Base-by-base conservation (phyloP, 2,329 filamentous ascomycete species). In the Tolypocladium ovalisporum region DNA sequence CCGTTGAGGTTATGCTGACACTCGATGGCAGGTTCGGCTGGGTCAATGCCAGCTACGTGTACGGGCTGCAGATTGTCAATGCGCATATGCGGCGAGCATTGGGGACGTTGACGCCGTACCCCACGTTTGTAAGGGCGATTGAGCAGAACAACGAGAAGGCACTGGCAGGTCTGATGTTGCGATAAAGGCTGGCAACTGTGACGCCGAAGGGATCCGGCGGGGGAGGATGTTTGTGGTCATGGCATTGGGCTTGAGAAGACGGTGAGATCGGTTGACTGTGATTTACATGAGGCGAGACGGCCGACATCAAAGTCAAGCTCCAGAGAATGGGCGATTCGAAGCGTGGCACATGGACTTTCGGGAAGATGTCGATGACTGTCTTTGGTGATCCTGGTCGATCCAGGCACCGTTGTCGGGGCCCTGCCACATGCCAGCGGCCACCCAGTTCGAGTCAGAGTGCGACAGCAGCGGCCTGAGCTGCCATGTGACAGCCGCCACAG, bases 1-100 rank as follows among this genome's bases (percentile, higher is more conserved):
- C 29, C 34, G 29, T 19, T 22, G 29, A 51, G 47, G 19, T 22
- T 34, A 3, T 35, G 29, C 32, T 55, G 57, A 55, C 44, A 32
- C 37, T 6, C 29, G n/a, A 34, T 36, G 52, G 24, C 67, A 96
- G 93, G 58, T 99, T 99, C 69, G 94, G 93, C 55, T 99, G 94
- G 94, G 94, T 97, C 67, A 99, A 99, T 70, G 93, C 94, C 66
- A 97, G 92, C 70, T 99, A 96, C 70, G 89, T 97, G 58, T 95
- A 95, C 68, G 94, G 93, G 44, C 79, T 97, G 60, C 87, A 92
- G 63, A 89, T 97, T 64, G 80, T 96, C 59, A 92, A 89, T 65
- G 88, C 89, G 36, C 90, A 96, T 73, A 92, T 94, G 84, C 85
- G 87, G 70, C 88, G 92, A 65, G 90, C 93, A 1, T 79, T 99